Evolutionary conservation across 257 asterid species (phyloP).

Genomic region (Pogostemon cablin): DNA sequence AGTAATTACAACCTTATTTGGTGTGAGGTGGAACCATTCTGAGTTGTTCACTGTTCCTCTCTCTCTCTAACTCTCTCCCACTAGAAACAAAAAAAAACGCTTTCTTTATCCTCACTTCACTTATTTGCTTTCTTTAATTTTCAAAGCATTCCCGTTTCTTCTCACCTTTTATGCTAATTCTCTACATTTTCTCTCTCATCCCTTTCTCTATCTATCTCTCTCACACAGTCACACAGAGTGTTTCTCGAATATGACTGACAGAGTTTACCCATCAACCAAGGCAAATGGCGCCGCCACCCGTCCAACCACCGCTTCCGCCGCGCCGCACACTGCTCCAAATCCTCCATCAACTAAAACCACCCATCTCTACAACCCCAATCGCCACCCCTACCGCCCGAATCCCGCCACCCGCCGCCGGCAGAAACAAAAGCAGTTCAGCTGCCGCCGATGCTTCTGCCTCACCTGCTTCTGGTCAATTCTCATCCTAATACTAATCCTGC

Average conservation of each 20-base stretch:
- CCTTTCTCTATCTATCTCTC: background rate
- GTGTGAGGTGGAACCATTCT: constrained; percentile 35
- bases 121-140: constrained; percentile 15
- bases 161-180: constrained; percentile 33
- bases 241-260: constrained; percentile 48
- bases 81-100: constrained; percentile 1
- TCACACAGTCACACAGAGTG: background rate
- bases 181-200: background rate
- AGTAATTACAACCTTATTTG: constrained; percentile 27
- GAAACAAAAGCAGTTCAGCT: constrained; percentile 35
- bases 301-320: constrained; percentile 22
- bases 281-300: constrained; percentile 39
- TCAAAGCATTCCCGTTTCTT: constrained; percentile 1
- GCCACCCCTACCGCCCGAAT: constrained; percentile 53
- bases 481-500: constrained; percentile 45
- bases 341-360: constrained; percentile 43
- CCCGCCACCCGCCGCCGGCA: constrained; percentile 44
- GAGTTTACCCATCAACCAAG: constrained; percentile 56
- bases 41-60: background rate
- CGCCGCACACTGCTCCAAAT: constrained; percentile 14
- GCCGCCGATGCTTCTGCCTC: constrained; percentile 61
- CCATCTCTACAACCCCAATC: constrained; percentile 49
- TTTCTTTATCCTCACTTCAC: constrained; percentile 49
- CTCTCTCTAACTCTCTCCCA: background rate
- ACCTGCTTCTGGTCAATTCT: constrained; percentile 60